A percentile compares a stretch with the other conserved stretches of the same genome.
phyloP scores from a whole-genome alignment of 768 basidiomycete species.

The Podaxis rugospora region DNA sequence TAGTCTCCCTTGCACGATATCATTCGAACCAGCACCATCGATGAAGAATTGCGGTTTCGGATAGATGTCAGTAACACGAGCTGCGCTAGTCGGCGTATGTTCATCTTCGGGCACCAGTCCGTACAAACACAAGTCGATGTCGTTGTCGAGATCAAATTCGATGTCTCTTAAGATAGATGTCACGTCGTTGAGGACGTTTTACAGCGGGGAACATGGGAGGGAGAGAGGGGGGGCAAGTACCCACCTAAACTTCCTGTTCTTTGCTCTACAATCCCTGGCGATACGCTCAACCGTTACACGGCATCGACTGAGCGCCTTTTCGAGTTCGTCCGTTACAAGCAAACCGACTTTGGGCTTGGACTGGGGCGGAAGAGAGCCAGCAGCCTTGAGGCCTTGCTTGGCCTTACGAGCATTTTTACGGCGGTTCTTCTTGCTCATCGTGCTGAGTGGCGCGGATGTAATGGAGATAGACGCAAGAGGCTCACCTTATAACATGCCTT shows the following conservation, averaged over 20 bases:
- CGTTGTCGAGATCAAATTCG: constrained; percentile 55
- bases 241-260: constrained; percentile 48
- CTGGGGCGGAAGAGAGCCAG: neutral
- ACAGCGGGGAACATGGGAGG: neutral
- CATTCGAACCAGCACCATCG: constrained; percentile 40
- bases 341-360: constrained; percentile 29
- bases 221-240: neutral
- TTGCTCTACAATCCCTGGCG: constrained; percentile 37
- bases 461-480: neutral
- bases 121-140: constrained; percentile 37
- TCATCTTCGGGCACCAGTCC: constrained; percentile 21
- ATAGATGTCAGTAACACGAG: constrained; percentile 45
- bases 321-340: constrained; percentile 44
- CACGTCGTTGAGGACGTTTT: constrained; percentile 34
- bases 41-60: constrained; percentile 46
- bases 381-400: neutral
- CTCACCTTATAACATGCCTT: neutral
- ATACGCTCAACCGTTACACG: constrained; percentile 43
- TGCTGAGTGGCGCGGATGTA: neutral
- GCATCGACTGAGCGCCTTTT: constrained; percentile 40
- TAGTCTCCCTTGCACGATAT: constrained; percentile 46
- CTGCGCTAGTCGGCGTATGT: neutral
- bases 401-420: neutral
- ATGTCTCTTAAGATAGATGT: constrained; percentile 34
- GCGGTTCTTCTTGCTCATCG: neutral